A percentile compares a stretch with the other conserved stretches of the same genome.
Evolutionary conservation across 2,329 filamentous ascomycete species (phyloP).

Genomic region (Fusarium sp.): DNA sequence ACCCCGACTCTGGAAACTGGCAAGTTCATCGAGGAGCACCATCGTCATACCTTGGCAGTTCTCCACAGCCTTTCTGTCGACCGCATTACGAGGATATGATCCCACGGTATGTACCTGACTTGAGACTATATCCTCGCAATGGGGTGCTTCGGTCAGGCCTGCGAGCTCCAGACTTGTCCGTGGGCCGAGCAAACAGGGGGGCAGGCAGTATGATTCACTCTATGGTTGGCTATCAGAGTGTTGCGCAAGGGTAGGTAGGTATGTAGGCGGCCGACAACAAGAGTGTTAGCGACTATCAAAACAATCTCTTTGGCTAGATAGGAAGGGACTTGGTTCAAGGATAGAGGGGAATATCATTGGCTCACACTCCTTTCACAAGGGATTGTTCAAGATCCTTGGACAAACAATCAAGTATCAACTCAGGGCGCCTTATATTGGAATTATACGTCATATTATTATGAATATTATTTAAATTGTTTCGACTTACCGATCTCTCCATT

Average conservation of each 20-base stretch:
- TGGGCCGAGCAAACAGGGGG: neutral
- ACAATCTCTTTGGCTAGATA: constrained; percentile 1
- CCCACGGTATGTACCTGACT: constrained; percentile 22
- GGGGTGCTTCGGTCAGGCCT: constrained; percentile 14
- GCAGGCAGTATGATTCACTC: constrained; percentile 15
- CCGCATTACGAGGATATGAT: constrained; percentile 14
- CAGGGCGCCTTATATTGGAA: constrained; percentile 3
- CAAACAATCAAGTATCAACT: constrained; percentile 10
- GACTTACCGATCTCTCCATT: constrained; percentile 13
- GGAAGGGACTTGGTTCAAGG: neutral
- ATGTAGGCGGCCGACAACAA: neutral
- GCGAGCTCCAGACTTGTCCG: constrained; percentile 23
- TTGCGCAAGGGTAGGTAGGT: constrained; percentile 17
- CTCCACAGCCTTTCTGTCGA: constrained; percentile 13
- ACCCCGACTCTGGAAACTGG: constrained; percentile 30
- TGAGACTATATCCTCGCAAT: constrained; percentile 7
- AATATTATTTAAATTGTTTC: neutral
- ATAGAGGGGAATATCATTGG: constrained; percentile 3
- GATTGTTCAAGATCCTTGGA: neutral
- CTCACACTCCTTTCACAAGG: constrained; percentile 26
- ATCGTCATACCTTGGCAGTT: constrained; percentile 7
- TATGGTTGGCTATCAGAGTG: constrained; percentile 16
- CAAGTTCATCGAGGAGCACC: constrained; percentile 16
- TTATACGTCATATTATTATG: constrained; percentile 40
- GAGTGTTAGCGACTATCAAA: neutral